Percentiles rank a stretch among this genome's conserved stretches.
Evolutionary conservation across 139 green algal genomes (phyloP).

Genomic region (Deuterostichococcus epilithicus): DNA sequence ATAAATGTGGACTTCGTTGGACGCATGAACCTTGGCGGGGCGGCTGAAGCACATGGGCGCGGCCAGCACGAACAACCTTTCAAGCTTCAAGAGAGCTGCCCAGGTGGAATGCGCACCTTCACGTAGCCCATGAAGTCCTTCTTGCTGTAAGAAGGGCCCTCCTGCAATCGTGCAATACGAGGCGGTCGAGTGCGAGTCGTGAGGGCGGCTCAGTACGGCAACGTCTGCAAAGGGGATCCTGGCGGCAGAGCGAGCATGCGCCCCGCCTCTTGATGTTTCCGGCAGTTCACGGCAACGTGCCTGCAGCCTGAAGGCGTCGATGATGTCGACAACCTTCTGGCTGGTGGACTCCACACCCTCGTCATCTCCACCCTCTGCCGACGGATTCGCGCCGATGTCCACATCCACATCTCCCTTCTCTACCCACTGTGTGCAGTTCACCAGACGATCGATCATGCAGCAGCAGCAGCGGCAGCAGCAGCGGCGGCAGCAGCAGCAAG

Average conservation of each 20-base stretch:
- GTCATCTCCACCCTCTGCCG: conserved; percentile 50
- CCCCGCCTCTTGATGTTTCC: neutral
- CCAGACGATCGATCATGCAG: neutral
- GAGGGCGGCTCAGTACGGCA: too few species aligned
- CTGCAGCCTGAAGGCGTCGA: conserved; percentile 53
- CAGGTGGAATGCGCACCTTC: conserved; percentile 27
- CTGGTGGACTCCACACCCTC: conserved; percentile 34
- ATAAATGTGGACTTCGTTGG: too few species aligned
- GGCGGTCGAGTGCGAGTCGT: too few species aligned
- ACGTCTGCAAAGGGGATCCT: too few species aligned
- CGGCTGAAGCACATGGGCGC: neutral
- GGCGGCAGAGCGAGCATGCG: neutral
- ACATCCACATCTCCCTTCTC: conserved; percentile 42
- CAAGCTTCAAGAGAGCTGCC: neutral
- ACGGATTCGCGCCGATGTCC: conserved; percentile 60
- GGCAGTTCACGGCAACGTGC: conserved; percentile 8
- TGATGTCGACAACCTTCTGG: conserved; percentile 51
- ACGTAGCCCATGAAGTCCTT: conserved; percentile 54
- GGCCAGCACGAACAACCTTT: neutral
- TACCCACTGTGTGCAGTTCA: conserved; percentile 47
- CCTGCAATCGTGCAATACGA: conserved; percentile 32
- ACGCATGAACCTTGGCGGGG: too few species aligned
- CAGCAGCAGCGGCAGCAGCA: neutral
- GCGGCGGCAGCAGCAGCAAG: neutral
- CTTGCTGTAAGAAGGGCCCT: conserved; percentile 55